A percentile compares a stretch with the other conserved stretches of the same genome.
phyloP scores from a whole-genome alignment of 2,329 filamentous ascomycete species.

The Hirsutella thompsonii region DNA sequence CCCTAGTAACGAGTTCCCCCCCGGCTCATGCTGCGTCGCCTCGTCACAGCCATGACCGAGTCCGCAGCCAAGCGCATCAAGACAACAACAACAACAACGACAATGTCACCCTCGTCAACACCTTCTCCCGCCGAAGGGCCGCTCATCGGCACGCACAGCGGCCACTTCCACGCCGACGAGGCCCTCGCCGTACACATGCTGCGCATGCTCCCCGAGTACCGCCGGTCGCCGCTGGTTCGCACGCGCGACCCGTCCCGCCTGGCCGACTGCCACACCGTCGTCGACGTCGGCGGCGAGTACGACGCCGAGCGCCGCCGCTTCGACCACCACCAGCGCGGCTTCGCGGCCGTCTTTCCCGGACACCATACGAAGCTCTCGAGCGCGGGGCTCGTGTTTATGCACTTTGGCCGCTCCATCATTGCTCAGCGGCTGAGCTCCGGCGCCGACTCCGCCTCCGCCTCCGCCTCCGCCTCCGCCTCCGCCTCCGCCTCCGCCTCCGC shows the following conservation, averaged over 20 bases:
- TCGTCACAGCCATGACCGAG: slow-evolving; percentile 6
- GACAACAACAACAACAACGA: too few species aligned
- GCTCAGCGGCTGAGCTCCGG: slow-evolving; percentile 25
- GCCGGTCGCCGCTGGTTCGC: slow-evolving; percentile 60
- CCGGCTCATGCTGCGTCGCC: slow-evolving; percentile 22
- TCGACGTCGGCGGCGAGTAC: slow-evolving; percentile 96
- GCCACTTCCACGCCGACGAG: slow-evolving; percentile 98
- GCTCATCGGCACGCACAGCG: slow-evolving; percentile 88
- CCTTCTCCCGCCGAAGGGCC: slow-evolving; percentile 20
- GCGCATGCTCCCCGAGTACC: slow-evolving; percentile 73
- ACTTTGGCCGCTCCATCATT: slow-evolving; percentile 82
- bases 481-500: too few species aligned
- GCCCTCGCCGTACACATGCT: slow-evolving; percentile 95
- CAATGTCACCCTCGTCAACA: too few species aligned
- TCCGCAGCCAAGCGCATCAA: slow-evolving; percentile 43
- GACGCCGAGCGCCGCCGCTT: slow-evolving; percentile 64
- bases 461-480: too few species aligned
- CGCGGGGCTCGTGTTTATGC: slow-evolving; percentile 88
- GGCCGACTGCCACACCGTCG: slow-evolving; percentile 79
- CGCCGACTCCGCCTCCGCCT: too few species aligned
- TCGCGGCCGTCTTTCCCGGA: slow-evolving; percentile 72
- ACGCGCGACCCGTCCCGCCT: slow-evolving; percentile 75
- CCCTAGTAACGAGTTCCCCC: too few species aligned
- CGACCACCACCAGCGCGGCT: slow-evolving; percentile 95
- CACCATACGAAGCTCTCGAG: slow-evolving; percentile 83